Conservation (phyloP, 2,329 filamentous ascomycete species). For the Sporothrix protearum region DNA sequence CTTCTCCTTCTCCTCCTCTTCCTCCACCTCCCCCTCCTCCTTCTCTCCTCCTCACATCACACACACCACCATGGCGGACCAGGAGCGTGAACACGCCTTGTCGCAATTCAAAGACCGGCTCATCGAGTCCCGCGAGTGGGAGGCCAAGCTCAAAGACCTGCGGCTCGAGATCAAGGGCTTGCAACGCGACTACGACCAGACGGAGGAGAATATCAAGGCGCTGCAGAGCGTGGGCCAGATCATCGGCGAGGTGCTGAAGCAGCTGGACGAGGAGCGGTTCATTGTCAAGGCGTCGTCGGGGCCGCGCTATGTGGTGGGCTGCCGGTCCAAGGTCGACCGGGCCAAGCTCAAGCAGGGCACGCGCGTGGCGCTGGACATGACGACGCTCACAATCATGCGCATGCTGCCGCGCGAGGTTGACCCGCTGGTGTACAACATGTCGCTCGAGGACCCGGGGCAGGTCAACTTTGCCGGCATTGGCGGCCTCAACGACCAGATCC, state of each 20-base stretch:
- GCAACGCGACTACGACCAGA: slow-evolving; percentile 92
- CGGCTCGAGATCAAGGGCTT: slow-evolving; percentile 94
- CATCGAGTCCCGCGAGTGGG: slow-evolving; percentile 96
- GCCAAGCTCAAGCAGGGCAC: slow-evolving; percentile 96
- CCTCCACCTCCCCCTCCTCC: neutral
- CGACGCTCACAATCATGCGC: slow-evolving; percentile 98
- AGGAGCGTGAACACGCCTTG: slow-evolving; percentile 66
- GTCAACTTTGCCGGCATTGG: slow-evolving; percentile 97
- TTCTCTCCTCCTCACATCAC: neutral
- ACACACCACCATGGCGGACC: slow-evolving; percentile 40
- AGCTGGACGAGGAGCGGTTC: slow-evolving; percentile 97
- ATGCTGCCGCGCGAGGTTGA: slow-evolving; percentile 99
- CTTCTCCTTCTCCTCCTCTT: neutral
- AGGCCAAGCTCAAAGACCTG: slow-evolving; percentile 91
- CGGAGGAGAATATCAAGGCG: slow-evolving; percentile 99
- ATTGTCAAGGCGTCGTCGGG: slow-evolving; percentile 98
- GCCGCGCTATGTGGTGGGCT: slow-evolving; percentile 95
- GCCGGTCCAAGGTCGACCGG: slow-evolving; percentile 97
- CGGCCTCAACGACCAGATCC: slow-evolving; percentile 95
- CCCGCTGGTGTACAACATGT: slow-evolving; percentile 99
- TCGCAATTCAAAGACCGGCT: slow-evolving; percentile 75
- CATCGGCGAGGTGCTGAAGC: slow-evolving; percentile 97
- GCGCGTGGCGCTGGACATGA: slow-evolving; percentile 97
- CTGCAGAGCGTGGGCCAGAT: slow-evolving; percentile 98
- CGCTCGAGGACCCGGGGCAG: slow-evolving; percentile 92